Conservation (phyloP, 768 basidiomycete genomes). For the Psilocybe cubensis region DNA sequence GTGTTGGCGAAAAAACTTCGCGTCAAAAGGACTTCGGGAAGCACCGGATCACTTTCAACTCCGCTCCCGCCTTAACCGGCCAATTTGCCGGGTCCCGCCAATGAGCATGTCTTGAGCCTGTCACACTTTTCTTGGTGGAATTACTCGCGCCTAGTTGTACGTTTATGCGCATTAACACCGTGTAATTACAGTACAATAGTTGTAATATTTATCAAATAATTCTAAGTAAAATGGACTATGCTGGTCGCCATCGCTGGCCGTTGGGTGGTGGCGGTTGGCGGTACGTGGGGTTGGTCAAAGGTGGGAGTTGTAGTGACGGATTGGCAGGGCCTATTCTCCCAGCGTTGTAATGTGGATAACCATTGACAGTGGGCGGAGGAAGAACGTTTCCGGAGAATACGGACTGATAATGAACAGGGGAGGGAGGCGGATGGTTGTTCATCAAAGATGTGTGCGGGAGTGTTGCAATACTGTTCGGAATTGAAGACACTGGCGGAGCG, state of each 20-base stretch:
- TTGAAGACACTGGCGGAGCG: constrained; percentile 5
- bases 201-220: neutral
- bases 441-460: constrained; percentile 17
- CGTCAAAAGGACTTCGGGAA: constrained; percentile 51
- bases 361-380: constrained; percentile 13
- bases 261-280: neutral
- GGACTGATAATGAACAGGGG: constrained; percentile 25
- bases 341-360: constrained; percentile 9
- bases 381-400: constrained; percentile 24
- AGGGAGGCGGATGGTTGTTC: constrained; percentile 18
- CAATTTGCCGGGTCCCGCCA: constrained; percentile 3
- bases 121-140: neutral
- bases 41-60: constrained; percentile 50
- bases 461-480: constrained; percentile 14
- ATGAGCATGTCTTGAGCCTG: neutral
- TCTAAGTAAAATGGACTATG: constrained; percentile 1
- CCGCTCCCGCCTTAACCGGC: constrained; percentile 37
- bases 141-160: no score
- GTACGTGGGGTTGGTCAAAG: constrained; percentile 8
- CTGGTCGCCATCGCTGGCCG: constrained; percentile 19
- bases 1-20: constrained; percentile 47
- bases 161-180: constrained; percentile 4
- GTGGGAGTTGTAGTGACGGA: constrained; percentile 26
- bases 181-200: constrained; percentile 14
- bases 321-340: constrained; percentile 15